phyloP scores from a whole-genome alignment of 306 rosid genomes.

The Lotus japonicus region DNA sequence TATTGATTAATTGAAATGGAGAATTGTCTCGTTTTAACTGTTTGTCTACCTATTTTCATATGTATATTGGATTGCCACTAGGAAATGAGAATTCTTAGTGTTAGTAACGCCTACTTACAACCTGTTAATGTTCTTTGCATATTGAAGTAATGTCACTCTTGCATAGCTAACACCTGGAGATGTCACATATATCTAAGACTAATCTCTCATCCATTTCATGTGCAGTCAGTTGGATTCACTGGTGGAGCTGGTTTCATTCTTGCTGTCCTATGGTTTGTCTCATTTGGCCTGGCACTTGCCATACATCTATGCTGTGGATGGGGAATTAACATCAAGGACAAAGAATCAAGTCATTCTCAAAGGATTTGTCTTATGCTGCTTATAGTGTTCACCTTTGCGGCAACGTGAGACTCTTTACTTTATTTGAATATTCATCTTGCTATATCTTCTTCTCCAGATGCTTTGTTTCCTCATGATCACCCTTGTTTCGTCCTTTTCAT shows the following conservation, averaged over 20 bases:
- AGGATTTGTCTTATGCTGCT: conserved; percentile 70
- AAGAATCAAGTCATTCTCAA: conserved; percentile 60
- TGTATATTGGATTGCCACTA: background rate
- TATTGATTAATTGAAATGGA: background rate
- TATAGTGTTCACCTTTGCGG: conserved; percentile 63
- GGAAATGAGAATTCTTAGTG: background rate
- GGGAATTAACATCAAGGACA: conserved; percentile 63
- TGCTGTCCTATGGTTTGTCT: conserved; percentile 73
- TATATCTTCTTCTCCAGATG: background rate
- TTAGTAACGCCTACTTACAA: background rate
- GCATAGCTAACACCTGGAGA: background rate
- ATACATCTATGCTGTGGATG: conserved; percentile 83
- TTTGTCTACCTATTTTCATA: background rate
- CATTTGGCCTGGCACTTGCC: conserved; percentile 69
- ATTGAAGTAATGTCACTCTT: background rate
- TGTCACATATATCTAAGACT: background rate
- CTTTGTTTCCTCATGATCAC: background rate
- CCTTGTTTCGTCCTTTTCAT: background rate
- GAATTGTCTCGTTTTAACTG: background rate
- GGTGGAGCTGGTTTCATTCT: conserved; percentile 82
- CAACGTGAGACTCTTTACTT: conserved; percentile 53
- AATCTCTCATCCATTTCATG: background rate
- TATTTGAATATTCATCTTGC: background rate
- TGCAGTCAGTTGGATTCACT: conserved; percentile 96
- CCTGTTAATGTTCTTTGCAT: background rate